These are phyloP conservation scores for Jatropha podagrica DNA, from an alignment of 441 rosid species.

Conservation along the genomic window DNA sequence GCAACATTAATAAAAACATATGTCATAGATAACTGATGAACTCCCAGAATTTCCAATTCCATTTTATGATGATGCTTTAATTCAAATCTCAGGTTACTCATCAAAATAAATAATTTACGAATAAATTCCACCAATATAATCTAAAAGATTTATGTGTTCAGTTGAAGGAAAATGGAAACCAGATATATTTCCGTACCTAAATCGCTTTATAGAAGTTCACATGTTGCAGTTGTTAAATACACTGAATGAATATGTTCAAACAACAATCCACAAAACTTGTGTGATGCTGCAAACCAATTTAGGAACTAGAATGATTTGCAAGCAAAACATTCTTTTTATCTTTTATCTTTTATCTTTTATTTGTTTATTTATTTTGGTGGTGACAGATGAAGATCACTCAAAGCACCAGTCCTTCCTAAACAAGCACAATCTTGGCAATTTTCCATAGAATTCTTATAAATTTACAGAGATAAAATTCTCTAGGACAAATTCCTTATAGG, in stretches of 20 bases:
- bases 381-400: neutral
- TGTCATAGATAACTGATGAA: constrained; percentile 15
- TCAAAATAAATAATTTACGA: neutral
- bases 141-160: neutral
- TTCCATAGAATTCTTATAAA: neutral
- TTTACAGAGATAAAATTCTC: neutral
- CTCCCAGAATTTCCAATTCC: neutral
- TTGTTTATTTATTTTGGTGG: neutral
- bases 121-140: neutral
- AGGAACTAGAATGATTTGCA: neutral
- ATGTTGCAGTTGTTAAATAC: neutral
- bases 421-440: neutral
- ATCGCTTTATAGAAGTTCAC: neutral
- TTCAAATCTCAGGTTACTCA: neutral
- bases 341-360: neutral
- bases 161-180: neutral
- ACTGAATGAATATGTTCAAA: neutral
- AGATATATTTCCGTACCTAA: neutral
- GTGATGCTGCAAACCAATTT: neutral
- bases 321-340: neutral
- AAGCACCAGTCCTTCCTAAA: neutral
- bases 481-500: neutral
- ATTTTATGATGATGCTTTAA: neutral
- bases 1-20: constrained; percentile 26
- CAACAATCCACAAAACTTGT: neutral